Conservation (phyloP, 2,329 filamentous ascomycete genomes). For the Hymenoscyphus infarciens region DNA sequence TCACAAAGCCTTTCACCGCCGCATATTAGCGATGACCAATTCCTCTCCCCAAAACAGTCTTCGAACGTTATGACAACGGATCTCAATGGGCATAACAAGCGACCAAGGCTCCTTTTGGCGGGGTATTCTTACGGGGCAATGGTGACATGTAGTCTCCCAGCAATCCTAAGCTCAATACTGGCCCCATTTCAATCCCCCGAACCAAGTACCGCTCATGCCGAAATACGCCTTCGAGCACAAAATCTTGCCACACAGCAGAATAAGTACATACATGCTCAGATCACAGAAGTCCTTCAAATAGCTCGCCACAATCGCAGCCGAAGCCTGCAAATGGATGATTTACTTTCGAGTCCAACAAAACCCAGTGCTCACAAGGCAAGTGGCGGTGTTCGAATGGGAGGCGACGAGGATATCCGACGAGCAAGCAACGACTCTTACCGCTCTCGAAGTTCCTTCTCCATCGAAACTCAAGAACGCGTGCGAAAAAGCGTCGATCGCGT, state of each 20-base stretch:
- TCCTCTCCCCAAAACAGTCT: background rate
- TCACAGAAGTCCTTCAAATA: conserved; percentile 20
- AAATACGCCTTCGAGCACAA: conserved; percentile 67
- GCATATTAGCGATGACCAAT: conserved; percentile 12
- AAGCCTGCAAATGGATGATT: conserved; percentile 22
- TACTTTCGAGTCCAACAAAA: conserved; percentile 7
- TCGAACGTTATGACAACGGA: background rate
- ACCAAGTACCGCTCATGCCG: conserved; percentile 56
- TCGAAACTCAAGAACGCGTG: conserved; percentile 36
- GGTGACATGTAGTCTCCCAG: conserved; percentile 69
- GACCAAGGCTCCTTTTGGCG: conserved; percentile 54
- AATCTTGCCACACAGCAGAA: conserved; percentile 63
- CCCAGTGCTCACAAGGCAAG: conserved; percentile 23
- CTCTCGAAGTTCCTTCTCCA: conserved; percentile 27
- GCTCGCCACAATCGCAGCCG: conserved; percentile 17
- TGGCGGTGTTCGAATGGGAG: conserved; percentile 31
- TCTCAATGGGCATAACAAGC: background rate
- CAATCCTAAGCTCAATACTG: conserved; percentile 41
- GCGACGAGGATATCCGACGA: conserved; percentile 34
- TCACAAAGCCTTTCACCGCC: conserved; percentile 24
- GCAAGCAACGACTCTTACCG: conserved; percentile 37
- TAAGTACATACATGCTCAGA: conserved; percentile 22
- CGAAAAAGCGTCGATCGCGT: conserved; percentile 41
- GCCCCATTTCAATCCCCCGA: conserved; percentile 55
- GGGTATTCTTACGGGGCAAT: conserved; percentile 93